Base-by-base conservation (phyloP, 805 yeast species). In the Lipomyces spencermartinsiae region DNA sequence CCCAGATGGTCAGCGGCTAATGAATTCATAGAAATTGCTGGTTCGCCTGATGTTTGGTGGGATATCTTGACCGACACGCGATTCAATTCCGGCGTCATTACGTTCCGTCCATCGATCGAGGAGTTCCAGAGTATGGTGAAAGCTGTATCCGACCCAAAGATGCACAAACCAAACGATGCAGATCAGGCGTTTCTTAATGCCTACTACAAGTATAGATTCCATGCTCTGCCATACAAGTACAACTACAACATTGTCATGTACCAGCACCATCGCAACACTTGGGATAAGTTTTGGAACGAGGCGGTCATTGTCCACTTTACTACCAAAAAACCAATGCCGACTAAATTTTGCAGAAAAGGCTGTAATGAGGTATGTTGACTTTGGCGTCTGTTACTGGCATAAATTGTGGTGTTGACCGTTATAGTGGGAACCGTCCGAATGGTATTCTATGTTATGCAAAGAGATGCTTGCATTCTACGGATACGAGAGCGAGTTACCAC, bases 41-140 rank as follows among this genome's bases (percentile, higher is more conserved):
- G 75, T 0, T 58, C 75, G n/a, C 73, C 74, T 1, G 76, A 74
- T 43, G 68, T 68, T n/a, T 74, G 76, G 76, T 67, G 74, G 73
- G 71, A 74, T 55, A 64, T 68, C 19, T 56, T 73, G 34, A 67
- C 68, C 4, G 75, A 73, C 59, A 69, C 70, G 22, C 69, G 70
- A 43, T 67, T 74, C 65, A 74, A 74, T 62, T 71, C 75, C 37
- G 76, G 76, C 37, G 72, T 69, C 10, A 72, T 74, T 43, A 64
- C 70, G 16, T 67, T 74, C 67, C 65, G 73, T 29, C 76, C 76
- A 4, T 72, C 73, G 35, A 70, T 70, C 31, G 74, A 74, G 59
- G 76, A 73, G 55, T 74, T 73, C 56, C 67, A 66, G 35, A 61
- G 63, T n/a, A 64, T 74, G 65, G 70, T 73, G 56, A 58, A 51